Percentiles rank a stretch among this genome's conserved stretches.
phyloP scores from a whole-genome alignment of 2,329 filamentous ascomycete species.

The Ophiostoma fasciatum region DNA sequence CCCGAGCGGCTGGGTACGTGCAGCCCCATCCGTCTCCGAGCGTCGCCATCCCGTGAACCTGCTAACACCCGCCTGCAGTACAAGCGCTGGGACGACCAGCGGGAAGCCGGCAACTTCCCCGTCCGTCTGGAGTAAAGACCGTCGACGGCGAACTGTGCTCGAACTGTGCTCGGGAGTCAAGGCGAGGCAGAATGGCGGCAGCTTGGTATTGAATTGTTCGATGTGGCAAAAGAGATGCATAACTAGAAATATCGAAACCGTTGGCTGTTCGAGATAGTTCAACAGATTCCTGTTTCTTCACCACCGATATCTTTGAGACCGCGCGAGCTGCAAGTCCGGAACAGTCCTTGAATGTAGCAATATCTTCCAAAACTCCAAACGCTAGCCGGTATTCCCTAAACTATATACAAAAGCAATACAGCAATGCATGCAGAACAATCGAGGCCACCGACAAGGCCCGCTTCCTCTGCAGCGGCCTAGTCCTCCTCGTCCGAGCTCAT shows the following conservation, averaged over 20 bases:
- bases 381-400: background rate
- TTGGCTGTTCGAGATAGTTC: too few species aligned
- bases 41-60: too few species aligned
- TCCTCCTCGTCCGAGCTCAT: conserved; percentile 52
- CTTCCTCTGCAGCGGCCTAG: too few species aligned
- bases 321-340: too few species aligned
- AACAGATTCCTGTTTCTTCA: too few species aligned
- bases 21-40: too few species aligned
- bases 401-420: background rate
- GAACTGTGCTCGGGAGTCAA: too few species aligned
- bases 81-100: conserved; percentile 91
- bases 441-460: too few species aligned
- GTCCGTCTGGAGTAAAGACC: conserved; percentile 51
- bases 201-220: background rate
- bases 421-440: background rate
- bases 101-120: conserved; percentile 58
- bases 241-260: conserved; percentile 8
- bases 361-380: background rate
- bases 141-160: too few species aligned
- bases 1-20: conserved; percentile 59
- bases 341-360: too few species aligned
- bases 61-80: conserved; percentile 29
- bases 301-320: too few species aligned
- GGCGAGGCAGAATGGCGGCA: too few species aligned
- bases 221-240: conserved; percentile 3